These are phyloP conservation scores for Phellinidium pouzarii DNA, from an alignment of 1,284 basidiomycete species.

Conservation along the genomic window DNA sequence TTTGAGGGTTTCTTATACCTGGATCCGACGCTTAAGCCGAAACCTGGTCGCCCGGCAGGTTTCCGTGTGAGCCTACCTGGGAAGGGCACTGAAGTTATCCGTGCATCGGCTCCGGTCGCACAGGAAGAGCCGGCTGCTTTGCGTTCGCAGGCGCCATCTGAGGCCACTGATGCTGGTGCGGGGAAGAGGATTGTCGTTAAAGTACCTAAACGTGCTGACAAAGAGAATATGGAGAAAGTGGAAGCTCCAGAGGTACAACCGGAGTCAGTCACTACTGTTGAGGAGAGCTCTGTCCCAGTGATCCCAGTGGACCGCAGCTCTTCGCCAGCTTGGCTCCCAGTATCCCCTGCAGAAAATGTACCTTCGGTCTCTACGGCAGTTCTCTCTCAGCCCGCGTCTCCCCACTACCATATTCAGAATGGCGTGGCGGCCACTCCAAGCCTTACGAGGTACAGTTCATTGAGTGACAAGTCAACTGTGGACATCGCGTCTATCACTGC, in stretches of 20 bases:
- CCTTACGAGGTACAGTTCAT: conserved; percentile 15
- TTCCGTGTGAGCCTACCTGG: conserved; percentile 61
- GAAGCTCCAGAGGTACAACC: conserved; percentile 5
- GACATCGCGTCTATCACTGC: conserved; percentile 7
- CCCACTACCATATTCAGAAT: conserved; percentile 1
- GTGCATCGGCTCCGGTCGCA: conserved; percentile 9
- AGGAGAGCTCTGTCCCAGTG: conserved; percentile 26
- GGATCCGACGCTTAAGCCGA: conserved; percentile 50
- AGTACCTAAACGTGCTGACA: conserved; percentile 38
- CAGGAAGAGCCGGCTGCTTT: conserved; percentile 20
- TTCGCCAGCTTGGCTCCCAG: background rate
- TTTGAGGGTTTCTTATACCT: conserved; percentile 64
- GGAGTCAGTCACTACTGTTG: conserved; percentile 28
- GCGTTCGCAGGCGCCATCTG: conserved; percentile 17
- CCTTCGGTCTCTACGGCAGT: conserved; percentile 17
- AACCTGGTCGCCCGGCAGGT: conserved; percentile 43
- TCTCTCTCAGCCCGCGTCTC: background rate
- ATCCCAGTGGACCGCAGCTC: conserved; percentile 1
- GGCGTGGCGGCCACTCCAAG: conserved; percentile 11
- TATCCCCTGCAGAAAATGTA: conserved; percentile 4
- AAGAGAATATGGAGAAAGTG: conserved; percentile 25
- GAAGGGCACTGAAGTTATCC: conserved; percentile 24
- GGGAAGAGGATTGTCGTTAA: conserved; percentile 47
- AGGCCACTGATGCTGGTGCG: conserved; percentile 24
- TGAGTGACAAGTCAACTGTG: conserved; percentile 14